phyloP scores from a whole-genome alignment of 2,329 filamentous ascomycete species.

The Coleophoma eucalyptorum region DNA sequence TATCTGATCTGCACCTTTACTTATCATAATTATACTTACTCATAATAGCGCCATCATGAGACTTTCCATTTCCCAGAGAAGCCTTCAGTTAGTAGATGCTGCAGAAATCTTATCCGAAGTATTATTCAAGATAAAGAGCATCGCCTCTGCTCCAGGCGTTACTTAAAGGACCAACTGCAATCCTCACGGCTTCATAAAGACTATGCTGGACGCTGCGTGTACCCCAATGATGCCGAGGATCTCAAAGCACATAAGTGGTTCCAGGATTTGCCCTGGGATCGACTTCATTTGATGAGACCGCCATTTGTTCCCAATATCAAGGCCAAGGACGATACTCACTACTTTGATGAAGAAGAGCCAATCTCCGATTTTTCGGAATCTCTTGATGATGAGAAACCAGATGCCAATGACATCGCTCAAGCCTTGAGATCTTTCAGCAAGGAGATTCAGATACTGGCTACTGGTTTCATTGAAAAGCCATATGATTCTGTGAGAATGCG shows the following conservation, averaged over 20 bases:
- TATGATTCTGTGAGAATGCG: slow-evolving; percentile 23
- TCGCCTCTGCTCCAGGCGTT: slow-evolving; percentile 73
- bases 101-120: slow-evolving; percentile 70
- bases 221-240: slow-evolving; percentile 78
- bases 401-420: slow-evolving; percentile 21
- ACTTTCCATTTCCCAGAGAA: slow-evolving; percentile 69
- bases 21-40: neutral
- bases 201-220: slow-evolving; percentile 62
- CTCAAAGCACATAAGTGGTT: slow-evolving; percentile 92
- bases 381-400: slow-evolving; percentile 7
- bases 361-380: slow-evolving; percentile 61
- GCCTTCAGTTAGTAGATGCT: slow-evolving; percentile 62
- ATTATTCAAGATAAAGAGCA: slow-evolving; percentile 71
- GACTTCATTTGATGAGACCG: slow-evolving; percentile 65
- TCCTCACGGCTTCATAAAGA: slow-evolving; percentile 22
- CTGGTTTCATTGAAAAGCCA: slow-evolving; percentile 23
- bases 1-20: slow-evolving; percentile 34
- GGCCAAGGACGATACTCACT: slow-evolving; percentile 71
- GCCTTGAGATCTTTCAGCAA: slow-evolving; percentile 27
- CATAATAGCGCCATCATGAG: slow-evolving; percentile 60
- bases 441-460: slow-evolving; percentile 27
- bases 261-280: slow-evolving; percentile 71
- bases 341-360: slow-evolving; percentile 81
- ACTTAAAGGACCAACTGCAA: slow-evolving; percentile 57
- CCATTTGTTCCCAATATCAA: slow-evolving; percentile 77